Evolutionary conservation across 805 yeast genomes (phyloP), one percentile per base, ranked within the genome.

Genomic region (Candida sanyiensis): DNA sequence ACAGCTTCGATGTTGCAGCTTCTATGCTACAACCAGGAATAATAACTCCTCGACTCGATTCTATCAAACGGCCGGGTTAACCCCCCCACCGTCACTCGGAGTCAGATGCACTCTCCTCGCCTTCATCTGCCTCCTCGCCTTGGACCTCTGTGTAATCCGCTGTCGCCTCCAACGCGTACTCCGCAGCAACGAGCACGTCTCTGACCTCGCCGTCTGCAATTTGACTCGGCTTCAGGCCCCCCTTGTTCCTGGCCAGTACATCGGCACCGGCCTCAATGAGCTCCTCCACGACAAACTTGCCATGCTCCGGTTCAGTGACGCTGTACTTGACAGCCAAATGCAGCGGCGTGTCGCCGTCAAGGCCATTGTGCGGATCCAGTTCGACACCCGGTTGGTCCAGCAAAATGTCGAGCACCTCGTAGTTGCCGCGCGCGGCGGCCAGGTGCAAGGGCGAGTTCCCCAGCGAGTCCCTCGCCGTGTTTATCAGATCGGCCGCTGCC

Each of bases 221-320:
- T 48, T 86, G 87, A 28, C 82, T 69, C 6, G 97, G 95, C 49
- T 75, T 84, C 51, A 80, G 72, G 18, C 85, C 85, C 28, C 69
- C 66, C 26, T 69, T 71, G 54, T 83, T 83, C 46, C 58, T 69
- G 13, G 73, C 56, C 35, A 72, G 68, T 3, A 94, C 85, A 61
- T 89, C 93, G 2, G 93, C 80, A 3, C 98, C 97, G 21, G 94
- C 95, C 52, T 89, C 96, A 28, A 93, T 66, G 45, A 93, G 71
- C 57, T 81, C 83, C 52, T 85, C 95, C 10, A 80, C 76, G 24
- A 88, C 68, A 49, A 80, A 85, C 18, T 70, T 64, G 1, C 95
- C 96, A 59, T 83, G 88, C 43, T 85, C 96, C 0, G 93, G 85
- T 54, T 90, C 96, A 19, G 77, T 79, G 33, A 68, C 66, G 11